A percentile compares a stretch with the other conserved stretches of the same genome.
These are phyloP conservation scores for Sclerospora graminicola DNA, from an alignment of 352 stramenopile species.

Conservation along the genomic window DNA sequence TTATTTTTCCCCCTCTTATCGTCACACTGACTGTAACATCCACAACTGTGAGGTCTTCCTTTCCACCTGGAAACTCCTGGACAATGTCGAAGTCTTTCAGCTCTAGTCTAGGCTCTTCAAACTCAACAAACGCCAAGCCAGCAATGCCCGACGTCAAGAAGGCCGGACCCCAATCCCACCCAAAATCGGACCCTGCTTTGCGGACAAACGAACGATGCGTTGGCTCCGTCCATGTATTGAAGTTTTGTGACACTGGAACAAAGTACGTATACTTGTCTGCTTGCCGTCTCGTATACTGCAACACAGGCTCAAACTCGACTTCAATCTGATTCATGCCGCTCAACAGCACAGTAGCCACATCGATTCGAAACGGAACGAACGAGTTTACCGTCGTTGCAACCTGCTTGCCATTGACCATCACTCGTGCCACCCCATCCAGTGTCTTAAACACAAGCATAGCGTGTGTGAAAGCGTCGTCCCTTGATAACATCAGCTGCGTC, in stretches of 20 bases:
- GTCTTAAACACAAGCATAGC: slow-evolving; percentile 45
- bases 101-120: slow-evolving; percentile 6
- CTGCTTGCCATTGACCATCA: slow-evolving; percentile 51
- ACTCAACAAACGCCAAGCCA: slow-evolving; percentile 38
- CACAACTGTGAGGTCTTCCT: slow-evolving; percentile 28
- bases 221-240: slow-evolving; percentile 71
- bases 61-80: slow-evolving; percentile 23
- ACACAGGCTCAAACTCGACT: slow-evolving; percentile 47
- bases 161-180: slow-evolving; percentile 82
- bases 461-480: not conserved
- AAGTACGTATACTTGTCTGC: slow-evolving; percentile 61
- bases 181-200: slow-evolving; percentile 82
- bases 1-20: slow-evolving; percentile 16
- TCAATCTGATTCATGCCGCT: slow-evolving; percentile 34
- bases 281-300: slow-evolving; percentile 43
- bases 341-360: slow-evolving; percentile 16
- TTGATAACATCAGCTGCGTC: slow-evolving; percentile 27
- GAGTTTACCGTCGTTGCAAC: slow-evolving; percentile 46
- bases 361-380: slow-evolving; percentile 51
- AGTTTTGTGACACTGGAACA: slow-evolving; percentile 62
- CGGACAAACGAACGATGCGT: slow-evolving; percentile 69
- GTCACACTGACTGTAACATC: slow-evolving; percentile 28
- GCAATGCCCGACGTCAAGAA: slow-evolving; percentile 56
- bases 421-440: slow-evolving; percentile 56
- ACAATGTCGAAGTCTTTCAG: slow-evolving; percentile 33